phyloP scores from a whole-genome alignment of 1,284 basidiomycete genomes.

The Ganoderma lingzhi region DNA sequence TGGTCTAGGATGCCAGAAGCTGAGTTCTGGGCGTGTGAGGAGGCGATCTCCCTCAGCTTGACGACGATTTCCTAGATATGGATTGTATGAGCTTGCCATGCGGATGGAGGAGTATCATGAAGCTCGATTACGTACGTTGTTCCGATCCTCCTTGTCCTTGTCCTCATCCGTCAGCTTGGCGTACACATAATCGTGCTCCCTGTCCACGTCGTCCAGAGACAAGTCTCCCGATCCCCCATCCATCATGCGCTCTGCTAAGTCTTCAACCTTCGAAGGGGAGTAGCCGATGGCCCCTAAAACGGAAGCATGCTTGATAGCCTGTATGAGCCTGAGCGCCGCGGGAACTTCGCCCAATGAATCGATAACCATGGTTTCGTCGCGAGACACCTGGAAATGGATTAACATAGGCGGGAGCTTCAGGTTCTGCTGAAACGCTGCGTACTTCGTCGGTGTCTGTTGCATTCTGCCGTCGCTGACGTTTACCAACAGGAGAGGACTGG shows the following conservation, averaged over 20 bases:
- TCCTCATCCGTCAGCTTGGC: neutral
- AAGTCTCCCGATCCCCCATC: neutral
- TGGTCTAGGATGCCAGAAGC: slow-evolving; percentile 15
- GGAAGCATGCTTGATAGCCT: slow-evolving; percentile 1
- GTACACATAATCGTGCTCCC: neutral
- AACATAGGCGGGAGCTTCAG: neutral
- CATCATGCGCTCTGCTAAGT: neutral
- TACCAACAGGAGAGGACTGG: neutral
- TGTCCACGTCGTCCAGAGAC: neutral
- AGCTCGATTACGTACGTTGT: neutral
- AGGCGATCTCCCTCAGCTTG: neutral
- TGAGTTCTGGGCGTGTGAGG: neutral
- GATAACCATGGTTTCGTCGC: neutral
- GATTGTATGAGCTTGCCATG: neutral
- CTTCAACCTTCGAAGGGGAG: slow-evolving; percentile 7
- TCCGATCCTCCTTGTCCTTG: neutral
- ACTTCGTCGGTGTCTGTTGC: neutral
- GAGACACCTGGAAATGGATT: neutral
- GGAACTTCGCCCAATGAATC: neutral
- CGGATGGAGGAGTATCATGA: neutral
- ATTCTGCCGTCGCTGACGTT: neutral
- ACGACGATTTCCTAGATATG: neutral
- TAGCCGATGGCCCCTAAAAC: neutral
- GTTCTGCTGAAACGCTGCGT: neutral
- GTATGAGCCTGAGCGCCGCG: neutral